phyloP scores from a whole-genome alignment of 1,139 yeast genomes.

The Taphrina pruni region DNA sequence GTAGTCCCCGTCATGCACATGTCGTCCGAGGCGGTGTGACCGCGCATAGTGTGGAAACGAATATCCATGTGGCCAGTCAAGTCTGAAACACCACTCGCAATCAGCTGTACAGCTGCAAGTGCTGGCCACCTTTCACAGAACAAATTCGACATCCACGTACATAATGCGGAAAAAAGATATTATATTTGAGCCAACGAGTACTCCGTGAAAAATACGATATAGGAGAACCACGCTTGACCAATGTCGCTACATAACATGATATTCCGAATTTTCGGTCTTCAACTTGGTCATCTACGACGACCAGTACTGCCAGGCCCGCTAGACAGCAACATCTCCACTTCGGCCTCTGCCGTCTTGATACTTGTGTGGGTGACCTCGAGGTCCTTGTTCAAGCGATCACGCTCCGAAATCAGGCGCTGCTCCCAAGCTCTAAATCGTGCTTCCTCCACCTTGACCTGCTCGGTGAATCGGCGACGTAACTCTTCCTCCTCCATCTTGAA shows the following conservation, averaged over 20 bases:
- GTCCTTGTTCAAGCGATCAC: conserved; percentile 91
- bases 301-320: conserved; percentile 32
- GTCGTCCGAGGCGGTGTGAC: too few relatives aligned
- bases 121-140: too few relatives aligned
- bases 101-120: too few relatives aligned
- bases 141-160: too few relatives aligned
- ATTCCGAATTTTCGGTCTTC: background rate
- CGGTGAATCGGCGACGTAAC: conserved; percentile 93
- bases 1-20: background rate
- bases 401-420: conserved; percentile 89
- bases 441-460: conserved; percentile 96
- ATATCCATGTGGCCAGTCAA: too few relatives aligned
- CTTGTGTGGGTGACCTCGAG: conserved; percentile 77
- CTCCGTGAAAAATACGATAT: background rate
- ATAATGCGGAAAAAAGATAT: background rate
- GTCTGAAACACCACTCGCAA: too few relatives aligned
- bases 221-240: background rate
- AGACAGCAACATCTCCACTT: conserved; percentile 31
- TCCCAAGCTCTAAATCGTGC: conserved; percentile 99
- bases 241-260: conserved; percentile 5
- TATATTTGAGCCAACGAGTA: background rate
- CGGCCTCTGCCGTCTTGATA: conserved; percentile 37
- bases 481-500: conserved; percentile 96
- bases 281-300: conserved; percentile 17
- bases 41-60: too few relatives aligned